A percentile compares a stretch with the other conserved stretches of the same genome.
These are phyloP conservation scores for Fusarium concolor DNA, from an alignment of 2,329 filamentous ascomycete genomes.

Conservation along the genomic window DNA sequence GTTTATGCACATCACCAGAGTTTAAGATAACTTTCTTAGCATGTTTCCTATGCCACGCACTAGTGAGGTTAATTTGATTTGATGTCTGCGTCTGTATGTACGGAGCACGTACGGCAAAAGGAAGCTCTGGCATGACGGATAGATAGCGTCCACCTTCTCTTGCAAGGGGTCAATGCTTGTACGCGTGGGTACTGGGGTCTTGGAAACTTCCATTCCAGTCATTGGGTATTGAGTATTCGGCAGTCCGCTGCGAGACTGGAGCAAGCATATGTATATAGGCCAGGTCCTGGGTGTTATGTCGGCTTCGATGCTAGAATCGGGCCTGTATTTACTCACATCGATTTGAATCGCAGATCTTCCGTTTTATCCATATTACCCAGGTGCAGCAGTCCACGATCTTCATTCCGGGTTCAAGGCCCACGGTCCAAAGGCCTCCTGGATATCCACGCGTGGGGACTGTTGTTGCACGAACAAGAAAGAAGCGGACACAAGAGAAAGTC, in stretches of 20 bases:
- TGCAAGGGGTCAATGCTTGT: slow-evolving; percentile 21
- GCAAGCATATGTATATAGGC: slow-evolving; percentile 26
- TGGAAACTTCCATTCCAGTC: slow-evolving; percentile 19
- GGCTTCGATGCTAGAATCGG: slow-evolving; percentile 5
- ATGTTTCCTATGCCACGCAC: slow-evolving; percentile 2
- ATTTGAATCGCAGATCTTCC: slow-evolving; percentile 33
- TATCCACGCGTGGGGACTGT: slow-evolving; percentile 39
- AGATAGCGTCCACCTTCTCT: slow-evolving; percentile 10
- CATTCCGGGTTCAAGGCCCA: slow-evolving; percentile 24
- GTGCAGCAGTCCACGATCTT: slow-evolving; percentile 22
- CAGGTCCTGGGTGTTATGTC: slow-evolving; percentile 31
- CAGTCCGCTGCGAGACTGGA: slow-evolving; percentile 4
- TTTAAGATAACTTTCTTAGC: neutral
- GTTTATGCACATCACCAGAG: neutral
- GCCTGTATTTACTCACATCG: slow-evolving; percentile 15
- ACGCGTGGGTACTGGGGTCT: slow-evolving; percentile 20
- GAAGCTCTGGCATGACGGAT: slow-evolving; percentile 12
- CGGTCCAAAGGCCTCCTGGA: slow-evolving; percentile 23
- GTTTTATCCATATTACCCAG: slow-evolving; percentile 19
- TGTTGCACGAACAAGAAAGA: slow-evolving; percentile 38
- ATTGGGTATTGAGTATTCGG: slow-evolving; percentile 5
- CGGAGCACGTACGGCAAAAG: neutral
- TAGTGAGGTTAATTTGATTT: slow-evolving; percentile 23
- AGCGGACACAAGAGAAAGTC: slow-evolving; percentile 27
- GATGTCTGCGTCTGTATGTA: neutral